These are phyloP conservation scores for Coccinonectria pachysandricola DNA, from an alignment of 2,329 filamentous ascomycete genomes.

Conservation along the genomic window DNA sequence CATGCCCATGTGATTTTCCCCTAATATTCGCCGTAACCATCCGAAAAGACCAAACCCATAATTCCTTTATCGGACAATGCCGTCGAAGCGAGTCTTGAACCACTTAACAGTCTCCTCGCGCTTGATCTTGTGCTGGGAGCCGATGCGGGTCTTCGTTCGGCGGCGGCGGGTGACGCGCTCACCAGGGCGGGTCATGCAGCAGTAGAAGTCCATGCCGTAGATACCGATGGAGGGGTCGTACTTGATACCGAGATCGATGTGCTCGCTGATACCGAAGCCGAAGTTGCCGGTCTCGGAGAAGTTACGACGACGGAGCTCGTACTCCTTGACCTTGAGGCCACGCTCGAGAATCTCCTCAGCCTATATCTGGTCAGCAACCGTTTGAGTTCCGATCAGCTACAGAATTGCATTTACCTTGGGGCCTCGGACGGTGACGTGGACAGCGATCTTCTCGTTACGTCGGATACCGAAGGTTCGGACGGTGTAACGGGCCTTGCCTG, in stretches of 20 bases:
- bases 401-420: slow-evolving; percentile 54
- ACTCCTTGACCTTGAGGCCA: slow-evolving; percentile 99
- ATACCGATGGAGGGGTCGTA: slow-evolving; percentile 98
- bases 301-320: slow-evolving; percentile 98
- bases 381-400: too few relatives aligned
- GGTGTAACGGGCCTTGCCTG: slow-evolving; percentile 99
- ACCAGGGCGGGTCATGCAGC: slow-evolving; percentile 99
- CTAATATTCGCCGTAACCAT: slow-evolving; percentile 32
- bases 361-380: too few relatives aligned
- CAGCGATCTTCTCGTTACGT: slow-evolving; percentile 99
- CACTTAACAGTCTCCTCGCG: slow-evolving; percentile 94
- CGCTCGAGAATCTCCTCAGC: slow-evolving; percentile 99
- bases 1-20: slow-evolving; percentile 28
- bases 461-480: slow-evolving; percentile 99
- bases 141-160: slow-evolving; percentile 78
- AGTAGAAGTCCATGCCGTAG: slow-evolving; percentile 99
- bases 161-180: slow-evolving; percentile 95
- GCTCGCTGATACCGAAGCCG: slow-evolving; percentile 99
- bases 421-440: slow-evolving; percentile 98
- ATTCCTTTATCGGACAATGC: slow-evolving; percentile 85
- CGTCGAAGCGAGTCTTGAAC: slow-evolving; percentile 87
- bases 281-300: slow-evolving; percentile 99
- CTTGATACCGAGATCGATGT: slow-evolving; percentile 99
- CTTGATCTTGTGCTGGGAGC: slow-evolving; percentile 85
- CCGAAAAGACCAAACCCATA: slow-evolving; percentile 23